Evolutionary conservation across 345 rosid species (phyloP), one percentile per base, ranked within the genome.

Genomic region (Syzygium grande): DNA sequence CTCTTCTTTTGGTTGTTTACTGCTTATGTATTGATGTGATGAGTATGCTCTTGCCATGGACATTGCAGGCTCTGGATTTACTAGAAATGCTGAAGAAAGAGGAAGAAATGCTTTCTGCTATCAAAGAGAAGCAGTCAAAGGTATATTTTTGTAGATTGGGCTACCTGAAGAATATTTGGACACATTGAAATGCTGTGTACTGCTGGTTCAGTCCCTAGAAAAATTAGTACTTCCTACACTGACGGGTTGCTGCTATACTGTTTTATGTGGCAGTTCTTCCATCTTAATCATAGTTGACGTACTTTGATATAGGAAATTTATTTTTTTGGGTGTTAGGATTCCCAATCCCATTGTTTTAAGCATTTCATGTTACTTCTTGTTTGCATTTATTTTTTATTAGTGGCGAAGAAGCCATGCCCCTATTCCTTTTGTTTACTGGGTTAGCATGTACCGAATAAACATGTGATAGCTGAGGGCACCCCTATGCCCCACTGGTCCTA

Each of bases 41-140:
- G 61, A 85, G 14, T 54, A 52, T 58, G 46, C 58, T 54, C 9
- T 85, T 85, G 29, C 34, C 17, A 13, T 51, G 55, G 34, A 79
- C 51, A n/a, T 84, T 92, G 55, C 92, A 98, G 99, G 97, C 98
- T 38, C 86, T 92, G 88, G 99, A 97, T 93, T 92, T 96, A 88
- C 89, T 97, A 52, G 99, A 98, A 92, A 94, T 97, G 96, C 91
- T 98, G 59, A 95, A 93, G 91, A 94, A 89, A 87, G 99, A 98
- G 91, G 98, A 95, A 87, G 99, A 94, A 87, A 94, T 98, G 98
- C 98, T 98, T 89, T 90, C 94, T 86, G 97, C 95, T 68, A 92
- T 97, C 9, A 95, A 94, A 92, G 98, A 98, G 89, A 91, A 88
- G 86, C 93, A 94, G 85, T 85, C 91, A 61, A 96, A 94, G 99